Conservation (phyloP, 208 protist genomes). For the Trypanosoma avium region DNA sequence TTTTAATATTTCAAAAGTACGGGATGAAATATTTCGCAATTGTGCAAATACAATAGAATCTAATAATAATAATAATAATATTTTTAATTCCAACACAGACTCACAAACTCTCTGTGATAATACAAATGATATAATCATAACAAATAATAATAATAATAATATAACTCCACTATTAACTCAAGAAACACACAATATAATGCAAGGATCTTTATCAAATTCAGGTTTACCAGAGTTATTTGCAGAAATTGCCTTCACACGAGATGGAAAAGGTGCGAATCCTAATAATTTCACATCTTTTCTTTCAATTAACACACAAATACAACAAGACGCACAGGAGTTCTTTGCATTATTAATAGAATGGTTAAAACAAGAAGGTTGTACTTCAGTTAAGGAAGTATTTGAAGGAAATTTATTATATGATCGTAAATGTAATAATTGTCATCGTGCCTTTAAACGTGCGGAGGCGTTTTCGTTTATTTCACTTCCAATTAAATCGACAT, state of each 20-base stretch:
- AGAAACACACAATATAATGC: background rate
- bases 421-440: constrained; percentile 63
- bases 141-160: background rate
- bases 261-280: constrained; percentile 48
- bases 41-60: constrained; percentile 18
- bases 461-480: constrained; percentile 76
- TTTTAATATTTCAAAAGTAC: constrained; percentile 58
- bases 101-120: too few species aligned
- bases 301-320: constrained; percentile 54
- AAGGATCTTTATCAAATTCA: constrained; percentile 15
- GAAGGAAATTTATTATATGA: constrained; percentile 71
- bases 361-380: constrained; percentile 54
- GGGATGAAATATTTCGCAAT: constrained; percentile 49
- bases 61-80: background rate
- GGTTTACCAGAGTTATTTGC: constrained; percentile 71
- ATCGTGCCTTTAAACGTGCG: constrained; percentile 48
- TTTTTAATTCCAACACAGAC: too few species aligned
- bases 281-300: constrained; percentile 62
- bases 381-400: constrained; percentile 46
- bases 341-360: constrained; percentile 74
- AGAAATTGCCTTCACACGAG: constrained; percentile 69
- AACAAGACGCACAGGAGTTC: constrained; percentile 88
- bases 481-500: constrained; percentile 51
- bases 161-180: background rate
- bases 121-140: constrained; percentile 9